phyloP scores from a whole-genome alignment of 2,329 filamentous ascomycete genomes.

The Aspergillus pseudonomiae region DNA sequence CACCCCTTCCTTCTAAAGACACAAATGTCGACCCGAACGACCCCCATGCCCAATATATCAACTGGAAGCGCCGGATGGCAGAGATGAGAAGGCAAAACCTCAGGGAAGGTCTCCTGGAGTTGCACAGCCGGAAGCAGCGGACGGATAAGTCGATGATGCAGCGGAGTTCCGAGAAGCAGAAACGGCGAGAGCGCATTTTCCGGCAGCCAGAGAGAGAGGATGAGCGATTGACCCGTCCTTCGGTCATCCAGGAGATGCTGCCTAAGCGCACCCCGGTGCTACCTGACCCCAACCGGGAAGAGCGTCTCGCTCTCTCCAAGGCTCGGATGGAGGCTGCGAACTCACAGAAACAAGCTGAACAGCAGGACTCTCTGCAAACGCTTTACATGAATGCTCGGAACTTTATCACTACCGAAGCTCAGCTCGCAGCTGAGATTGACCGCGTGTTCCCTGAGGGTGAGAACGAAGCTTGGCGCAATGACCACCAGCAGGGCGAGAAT shows the following conservation, averaged over 20 bases:
- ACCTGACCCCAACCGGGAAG: slow-evolving; percentile 65
- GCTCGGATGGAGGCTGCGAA: slow-evolving; percentile 48
- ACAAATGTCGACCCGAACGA: slow-evolving; percentile 37
- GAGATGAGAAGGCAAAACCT: slow-evolving; percentile 72
- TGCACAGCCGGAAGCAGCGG: slow-evolving; percentile 67
- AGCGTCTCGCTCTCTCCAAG: slow-evolving; percentile 51
- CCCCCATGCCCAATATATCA: slow-evolving; percentile 53
- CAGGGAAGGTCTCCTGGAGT: slow-evolving; percentile 67
- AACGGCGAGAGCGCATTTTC: slow-evolving; percentile 55
- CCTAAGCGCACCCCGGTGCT: slow-evolving; percentile 55
- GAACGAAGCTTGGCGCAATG: slow-evolving; percentile 47
- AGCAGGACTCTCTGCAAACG: slow-evolving; percentile 74
- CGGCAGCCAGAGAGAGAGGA: slow-evolving; percentile 72
- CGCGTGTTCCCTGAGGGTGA: slow-evolving; percentile 70
- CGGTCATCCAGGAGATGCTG: slow-evolving; percentile 59
- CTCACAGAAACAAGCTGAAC: slow-evolving; percentile 59
- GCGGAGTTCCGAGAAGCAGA: slow-evolving; percentile 53
- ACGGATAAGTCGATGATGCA: slow-evolving; percentile 40
- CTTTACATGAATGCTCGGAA: slow-evolving; percentile 85
- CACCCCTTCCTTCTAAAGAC: slow-evolving; percentile 54
- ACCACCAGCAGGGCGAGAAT: slow-evolving; percentile 47
- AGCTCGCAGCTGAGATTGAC: slow-evolving; percentile 75
- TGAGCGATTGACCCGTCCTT: slow-evolving; percentile 73
- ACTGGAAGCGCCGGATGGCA: slow-evolving; percentile 76
- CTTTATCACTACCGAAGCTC: slow-evolving; percentile 82